These are phyloP conservation scores for Colletotrichum shisoi DNA, from an alignment of 2,329 filamentous ascomycete species.

Conservation along the genomic window DNA sequence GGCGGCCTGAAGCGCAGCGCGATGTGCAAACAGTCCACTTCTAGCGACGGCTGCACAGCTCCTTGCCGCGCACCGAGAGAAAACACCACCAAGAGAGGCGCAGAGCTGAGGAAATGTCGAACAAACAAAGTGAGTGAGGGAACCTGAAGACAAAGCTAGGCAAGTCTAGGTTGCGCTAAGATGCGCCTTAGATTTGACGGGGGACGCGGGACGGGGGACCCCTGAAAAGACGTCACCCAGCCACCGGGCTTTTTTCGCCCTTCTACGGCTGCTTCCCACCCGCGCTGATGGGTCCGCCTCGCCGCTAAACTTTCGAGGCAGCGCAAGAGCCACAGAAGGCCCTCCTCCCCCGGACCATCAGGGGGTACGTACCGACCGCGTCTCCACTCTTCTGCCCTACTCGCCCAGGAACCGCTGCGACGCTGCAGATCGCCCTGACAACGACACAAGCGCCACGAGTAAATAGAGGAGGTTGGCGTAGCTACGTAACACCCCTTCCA, in stretches of 20 bases:
- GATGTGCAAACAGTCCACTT: neutral
- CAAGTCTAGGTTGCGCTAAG: slow-evolving; percentile 12
- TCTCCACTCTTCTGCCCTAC: slow-evolving; percentile 23
- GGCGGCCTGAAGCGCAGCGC: slow-evolving; percentile 17
- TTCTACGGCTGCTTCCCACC: slow-evolving; percentile 12
- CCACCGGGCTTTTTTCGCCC: slow-evolving; percentile 37
- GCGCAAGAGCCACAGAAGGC: slow-evolving; percentile 11
- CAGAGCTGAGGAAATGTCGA: neutral
- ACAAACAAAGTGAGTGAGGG: too few species aligned
- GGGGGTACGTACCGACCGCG: neutral
- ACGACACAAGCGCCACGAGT: slow-evolving; percentile 35
- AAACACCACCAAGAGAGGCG: neutral
- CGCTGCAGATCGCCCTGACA: slow-evolving; percentile 39
- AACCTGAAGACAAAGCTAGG: slow-evolving; percentile 6
- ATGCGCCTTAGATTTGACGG: slow-evolving; percentile 18
- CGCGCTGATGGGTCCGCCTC: slow-evolving; percentile 16
- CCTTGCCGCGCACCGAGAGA: neutral
- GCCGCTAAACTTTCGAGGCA: slow-evolving; percentile 9
- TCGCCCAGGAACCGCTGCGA: slow-evolving; percentile 37
- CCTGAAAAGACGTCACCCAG: slow-evolving; percentile 39
- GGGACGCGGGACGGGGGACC: slow-evolving; percentile 27
- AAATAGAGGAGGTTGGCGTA: slow-evolving; percentile 41
- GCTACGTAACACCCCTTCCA: slow-evolving; percentile 36
- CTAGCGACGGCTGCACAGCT: neutral
- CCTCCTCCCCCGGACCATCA: slow-evolving; percentile 10